Base-by-base conservation (phyloP, 495 filamentous ascomycete species). In the Talaromyces liani region DNA sequence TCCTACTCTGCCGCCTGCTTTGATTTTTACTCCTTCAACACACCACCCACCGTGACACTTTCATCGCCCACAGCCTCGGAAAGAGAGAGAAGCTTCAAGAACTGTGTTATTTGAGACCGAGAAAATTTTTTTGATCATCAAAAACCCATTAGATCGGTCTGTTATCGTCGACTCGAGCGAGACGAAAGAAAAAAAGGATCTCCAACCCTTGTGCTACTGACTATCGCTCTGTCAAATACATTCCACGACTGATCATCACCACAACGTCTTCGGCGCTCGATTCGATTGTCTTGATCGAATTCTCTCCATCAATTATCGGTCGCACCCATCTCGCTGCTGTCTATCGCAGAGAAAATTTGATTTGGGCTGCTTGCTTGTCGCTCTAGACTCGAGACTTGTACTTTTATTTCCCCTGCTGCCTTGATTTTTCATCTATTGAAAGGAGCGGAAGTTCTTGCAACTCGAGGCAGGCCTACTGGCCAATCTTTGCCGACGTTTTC, bases 1-100 rank as follows among this genome's bases (percentile, higher is more conserved):
- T 73, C 69, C 69, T 70, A 70, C 64, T 64, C 65, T 61, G 64
- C 68, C 67, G 68, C 66, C 63, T 65, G 66, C 63, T 63, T 64
- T 60, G 64, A 65, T 72, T 69, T 71, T 70, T 62, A 63, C 64
- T 69, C 61, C 60, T 67, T 61, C 69, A 49, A 49, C 65, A 67
- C 67, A 60, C 64, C 63, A 67, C 65, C 66, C 65, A 70, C 61
- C 63, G 67, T 49, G 45, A 49, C 8, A 6, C 8, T 49, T 49
- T 5, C 45, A 49, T 49, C 45, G 45, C 18, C 45, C 45, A 49
- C 45, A 49, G 18, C 18, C 45, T 49, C 45, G 2, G 22, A 20
- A 20, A 18, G 45, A 18, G 18, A 49, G 16, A 20, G 45, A 20
- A 20, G n/a, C 33, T 41, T 16, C 36, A 20, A 20, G 8, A 49